phyloP scores from a whole-genome alignment of 225 moss, liverwort and hornwort genomes.

The Marchantia polymorpha region DNA sequence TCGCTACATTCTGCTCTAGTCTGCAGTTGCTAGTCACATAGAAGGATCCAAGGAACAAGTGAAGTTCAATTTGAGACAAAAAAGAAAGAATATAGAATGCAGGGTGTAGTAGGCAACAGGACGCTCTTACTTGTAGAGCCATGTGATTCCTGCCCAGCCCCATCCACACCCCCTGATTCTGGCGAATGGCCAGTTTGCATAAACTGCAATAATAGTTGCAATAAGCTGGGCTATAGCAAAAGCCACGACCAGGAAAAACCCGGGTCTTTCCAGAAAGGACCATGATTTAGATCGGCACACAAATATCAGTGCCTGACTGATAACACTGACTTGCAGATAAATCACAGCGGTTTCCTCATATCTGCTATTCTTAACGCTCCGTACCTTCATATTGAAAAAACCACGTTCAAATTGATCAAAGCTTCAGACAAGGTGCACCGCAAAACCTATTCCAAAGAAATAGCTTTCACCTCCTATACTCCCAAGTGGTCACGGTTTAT shows the following conservation, averaged over 20 bases:
- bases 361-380: slow-evolving; percentile 27
- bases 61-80: neutral
- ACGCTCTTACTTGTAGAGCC: slow-evolving; percentile 62
- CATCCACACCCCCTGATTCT: slow-evolving; percentile 66
- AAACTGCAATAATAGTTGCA: slow-evolving; percentile 63
- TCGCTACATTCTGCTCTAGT: neutral
- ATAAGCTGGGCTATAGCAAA: slow-evolving; percentile 57
- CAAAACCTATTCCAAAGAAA: neutral
- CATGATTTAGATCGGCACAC: slow-evolving; percentile 49
- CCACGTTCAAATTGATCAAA: neutral
- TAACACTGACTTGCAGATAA: slow-evolving; percentile 62
- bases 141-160: slow-evolving; percentile 65
- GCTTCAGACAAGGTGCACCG: neutral
- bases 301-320: slow-evolving; percentile 64
- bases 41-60: neutral
- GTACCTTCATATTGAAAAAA: slow-evolving; percentile 34
- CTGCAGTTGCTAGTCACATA: neutral
- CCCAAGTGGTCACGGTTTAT: neutral
- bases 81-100: neutral
- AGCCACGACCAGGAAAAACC: slow-evolving; percentile 52
- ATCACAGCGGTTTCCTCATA: slow-evolving; percentile 53
- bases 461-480: neutral
- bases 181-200: slow-evolving; percentile 66
- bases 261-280: slow-evolving; percentile 59
- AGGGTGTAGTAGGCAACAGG: neutral